Percentiles rank a stretch among this genome's conserved stretches.
These are phyloP conservation scores for Hypoxylon trugodes DNA, from an alignment of 495 filamentous ascomycete species.

Conservation along the genomic window DNA sequence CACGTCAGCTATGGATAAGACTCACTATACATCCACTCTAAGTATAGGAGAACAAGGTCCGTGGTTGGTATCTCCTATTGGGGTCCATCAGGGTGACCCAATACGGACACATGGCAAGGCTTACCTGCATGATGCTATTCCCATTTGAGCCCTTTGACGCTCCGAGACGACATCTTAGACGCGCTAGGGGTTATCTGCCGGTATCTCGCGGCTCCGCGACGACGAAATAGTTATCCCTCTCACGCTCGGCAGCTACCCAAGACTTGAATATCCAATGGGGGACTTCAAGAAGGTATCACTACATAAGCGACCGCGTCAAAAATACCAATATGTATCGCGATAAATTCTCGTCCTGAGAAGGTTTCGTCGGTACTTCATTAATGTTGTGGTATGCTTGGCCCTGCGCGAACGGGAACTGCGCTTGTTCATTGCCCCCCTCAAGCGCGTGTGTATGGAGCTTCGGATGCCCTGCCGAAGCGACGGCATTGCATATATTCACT, in stretches of 20 bases:
- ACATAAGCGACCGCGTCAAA: constrained; percentile 8
- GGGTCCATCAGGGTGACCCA: background rate
- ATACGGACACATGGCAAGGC: background rate
- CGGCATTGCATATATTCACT: background rate
- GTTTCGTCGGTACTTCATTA: background rate
- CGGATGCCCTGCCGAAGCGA: constrained; percentile 10
- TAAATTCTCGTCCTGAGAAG: background rate
- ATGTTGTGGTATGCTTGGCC: constrained; percentile 2
- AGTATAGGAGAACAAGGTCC: constrained; percentile 9
- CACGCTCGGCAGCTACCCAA: background rate
- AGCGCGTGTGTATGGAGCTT: constrained; percentile 15
- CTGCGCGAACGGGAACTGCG: background rate
- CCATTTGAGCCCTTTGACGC: constrained; percentile 1
- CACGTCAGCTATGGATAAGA: constrained; percentile 1
- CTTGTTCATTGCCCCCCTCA: background rate
- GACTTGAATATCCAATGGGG: background rate
- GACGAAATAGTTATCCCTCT: background rate
- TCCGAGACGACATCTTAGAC: constrained; percentile 7
- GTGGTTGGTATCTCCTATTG: background rate
- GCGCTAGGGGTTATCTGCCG: constrained; percentile 6
- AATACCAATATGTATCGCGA: background rate
- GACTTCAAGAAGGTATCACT: background rate
- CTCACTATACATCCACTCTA: constrained; percentile 16
- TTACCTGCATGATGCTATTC: constrained; percentile 14
- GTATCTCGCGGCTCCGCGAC: background rate